phyloP scores from a whole-genome alignment of 2,329 filamentous ascomycete genomes.

The Lithohypha guttulata region DNA sequence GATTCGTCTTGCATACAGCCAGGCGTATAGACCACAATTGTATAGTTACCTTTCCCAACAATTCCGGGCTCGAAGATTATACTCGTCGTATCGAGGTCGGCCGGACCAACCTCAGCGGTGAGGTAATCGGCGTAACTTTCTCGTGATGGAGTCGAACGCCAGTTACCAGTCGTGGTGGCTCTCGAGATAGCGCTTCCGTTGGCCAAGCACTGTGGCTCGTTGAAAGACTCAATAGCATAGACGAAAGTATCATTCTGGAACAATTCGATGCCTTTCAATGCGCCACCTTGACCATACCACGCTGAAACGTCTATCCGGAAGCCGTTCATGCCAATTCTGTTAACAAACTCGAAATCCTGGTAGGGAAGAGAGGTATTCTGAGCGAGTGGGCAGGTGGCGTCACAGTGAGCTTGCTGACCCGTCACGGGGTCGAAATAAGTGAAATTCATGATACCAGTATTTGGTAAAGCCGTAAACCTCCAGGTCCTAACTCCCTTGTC shows the following conservation, averaged over 20 bases:
- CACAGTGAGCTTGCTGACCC: constrained; percentile 60
- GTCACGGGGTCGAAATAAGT: constrained; percentile 71
- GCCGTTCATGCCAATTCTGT: constrained; percentile 71
- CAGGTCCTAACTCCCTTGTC: constrained; percentile 82
- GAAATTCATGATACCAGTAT: constrained; percentile 91
- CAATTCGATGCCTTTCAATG: constrained; percentile 74
- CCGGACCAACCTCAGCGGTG: constrained; percentile 52
- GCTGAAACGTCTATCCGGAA: constrained; percentile 78
- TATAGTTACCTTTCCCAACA: constrained; percentile 80
- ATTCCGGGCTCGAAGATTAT: constrained; percentile 79
- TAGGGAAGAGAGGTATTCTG: constrained; percentile 53
- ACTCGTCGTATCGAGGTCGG: constrained; percentile 44
- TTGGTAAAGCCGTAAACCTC: constrained; percentile 72
- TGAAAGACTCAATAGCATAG: constrained; percentile 78
- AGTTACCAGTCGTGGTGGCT: constrained; percentile 61
- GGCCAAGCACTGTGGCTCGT: constrained; percentile 70
- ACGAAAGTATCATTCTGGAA: constrained; percentile 72
- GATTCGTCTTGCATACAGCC: constrained; percentile 73
- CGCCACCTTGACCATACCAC: constrained; percentile 78
- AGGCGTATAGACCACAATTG: constrained; percentile 82
- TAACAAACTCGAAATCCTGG: constrained; percentile 90
- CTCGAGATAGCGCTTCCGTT: constrained; percentile 50
- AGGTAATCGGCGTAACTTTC: constrained; percentile 68
- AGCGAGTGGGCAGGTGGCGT: constrained; percentile 74
- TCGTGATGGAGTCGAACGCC: constrained; percentile 55